Evolutionary conservation across 148 eudicot species (phyloP), one percentile per base, ranked within the genome.

Genomic region (Rhododendron mucronatum): DNA sequence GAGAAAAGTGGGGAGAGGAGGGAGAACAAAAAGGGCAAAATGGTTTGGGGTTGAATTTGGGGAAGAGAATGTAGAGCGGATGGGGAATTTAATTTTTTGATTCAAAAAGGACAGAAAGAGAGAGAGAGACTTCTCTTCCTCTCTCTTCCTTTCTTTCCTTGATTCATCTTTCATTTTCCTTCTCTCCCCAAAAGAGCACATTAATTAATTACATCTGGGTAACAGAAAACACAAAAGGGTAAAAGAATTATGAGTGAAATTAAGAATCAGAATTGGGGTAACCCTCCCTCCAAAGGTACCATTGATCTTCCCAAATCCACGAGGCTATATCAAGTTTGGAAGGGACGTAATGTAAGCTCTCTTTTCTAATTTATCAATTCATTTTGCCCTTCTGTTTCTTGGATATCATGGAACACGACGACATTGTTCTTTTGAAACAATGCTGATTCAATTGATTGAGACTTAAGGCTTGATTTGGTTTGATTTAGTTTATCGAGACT

Each of bases 291-390:
- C 86, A 90, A 84, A 82, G 80, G 86, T 2, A 84, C 82, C 3
- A 84, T 82, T 82, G 87, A 86, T 45, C 57, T 78, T 47, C 76
- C 89, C 73, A 88, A 85, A 82, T 87, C 90, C 39, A 90, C 89
- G 89, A 93, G 93, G 90, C 92, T 93, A 10, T 96, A 94, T 89
- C 91, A 87, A 84, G 96, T 96, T 87, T 96, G 98, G 98, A 94
- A 91, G 83, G 98, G 98, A 48, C 89, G 92, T 84, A 96, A 94
- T 88, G 98, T 96, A 92, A 84, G 94, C 67, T 15, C 30, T 53
- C 50, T 39, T 48, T 14, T 12, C 11, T 53, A 65, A 10, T 65
- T 61, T 20, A 61, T 59, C 65, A 3, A 28, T 30, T 33, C 18
- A 71, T 74, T 33, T 33, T 33, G 18, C 33, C 78, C 41, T 74